phyloP scores from a whole-genome alignment of 75 land plant genomes.

The Sequoia sempervirens region DNA sequence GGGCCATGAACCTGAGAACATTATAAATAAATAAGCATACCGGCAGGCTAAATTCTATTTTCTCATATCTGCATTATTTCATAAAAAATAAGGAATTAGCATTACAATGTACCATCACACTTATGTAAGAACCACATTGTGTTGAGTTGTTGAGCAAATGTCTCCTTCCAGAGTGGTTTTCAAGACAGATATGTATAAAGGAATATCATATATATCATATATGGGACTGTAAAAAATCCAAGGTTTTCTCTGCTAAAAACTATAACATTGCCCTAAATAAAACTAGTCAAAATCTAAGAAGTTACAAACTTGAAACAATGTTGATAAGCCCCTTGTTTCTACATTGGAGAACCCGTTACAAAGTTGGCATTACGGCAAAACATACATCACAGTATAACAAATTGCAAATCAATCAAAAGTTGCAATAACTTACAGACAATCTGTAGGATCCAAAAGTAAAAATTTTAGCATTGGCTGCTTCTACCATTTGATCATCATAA shows the following conservation, averaged over 20 bases:
- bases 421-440: slow-evolving; percentile 56
- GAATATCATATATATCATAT: too few species aligned
- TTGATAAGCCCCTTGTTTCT: background rate
- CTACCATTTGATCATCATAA: slow-evolving; percentile 66
- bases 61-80: background rate
- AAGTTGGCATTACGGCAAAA: background rate
- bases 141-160: too few species aligned
- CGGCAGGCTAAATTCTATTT: background rate
- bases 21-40: background rate
- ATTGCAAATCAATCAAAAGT: background rate
- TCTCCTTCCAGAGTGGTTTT: too few species aligned
- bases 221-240: too few species aligned
- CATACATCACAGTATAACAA: too few species aligned
- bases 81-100: too few species aligned
- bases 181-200: too few species aligned
- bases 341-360: background rate
- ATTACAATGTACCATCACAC: too few species aligned
- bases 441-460: slow-evolving; percentile 92
- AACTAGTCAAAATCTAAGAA: background rate
- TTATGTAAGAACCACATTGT: too few species aligned
- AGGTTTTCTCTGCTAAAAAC: too few species aligned
- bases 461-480: slow-evolving; percentile 80
- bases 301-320: background rate
- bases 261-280: background rate
- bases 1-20: slow-evolving; percentile 85